These are phyloP conservation scores for Stereum hirsutum DNA, from an alignment of 1,284 basidiomycete genomes.

Conservation along the genomic window DNA sequence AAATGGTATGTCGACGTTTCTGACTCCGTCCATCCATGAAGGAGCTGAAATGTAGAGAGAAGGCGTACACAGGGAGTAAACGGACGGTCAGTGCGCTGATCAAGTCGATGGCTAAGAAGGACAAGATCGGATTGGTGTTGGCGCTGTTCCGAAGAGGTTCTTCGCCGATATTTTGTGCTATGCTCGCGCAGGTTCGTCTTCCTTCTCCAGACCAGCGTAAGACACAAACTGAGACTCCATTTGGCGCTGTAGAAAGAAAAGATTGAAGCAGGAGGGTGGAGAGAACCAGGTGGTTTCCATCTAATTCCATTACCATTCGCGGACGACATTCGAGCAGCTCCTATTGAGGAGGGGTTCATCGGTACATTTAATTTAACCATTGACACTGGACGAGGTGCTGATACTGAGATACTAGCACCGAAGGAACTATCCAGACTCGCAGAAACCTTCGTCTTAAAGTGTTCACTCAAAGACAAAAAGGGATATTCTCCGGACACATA, in stretches of 20 bases:
- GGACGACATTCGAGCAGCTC: slow-evolving; percentile 84
- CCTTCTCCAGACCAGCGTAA: neutral
- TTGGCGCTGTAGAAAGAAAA: slow-evolving; percentile 50
- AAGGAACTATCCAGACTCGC: slow-evolving; percentile 65
- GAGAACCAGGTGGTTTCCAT: slow-evolving; percentile 87
- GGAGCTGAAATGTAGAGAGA: slow-evolving; percentile 1
- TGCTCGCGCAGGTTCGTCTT: slow-evolving; percentile 74
- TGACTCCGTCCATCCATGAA: neutral
- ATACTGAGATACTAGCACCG: slow-evolving; percentile 40
- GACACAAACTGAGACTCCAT: too few species aligned
- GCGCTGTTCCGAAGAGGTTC: slow-evolving; percentile 67
- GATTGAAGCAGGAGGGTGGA: slow-evolving; percentile 65
- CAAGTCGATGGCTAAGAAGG: slow-evolving; percentile 73
- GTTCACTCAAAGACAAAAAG: slow-evolving; percentile 67
- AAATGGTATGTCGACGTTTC: slow-evolving; percentile 59
- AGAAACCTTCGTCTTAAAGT: slow-evolving; percentile 67
- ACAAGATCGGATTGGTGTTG: slow-evolving; percentile 76
- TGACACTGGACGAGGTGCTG: neutral
- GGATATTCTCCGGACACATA: slow-evolving; percentile 88
- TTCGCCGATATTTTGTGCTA: slow-evolving; percentile 74
- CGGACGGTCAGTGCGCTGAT: slow-evolving; percentile 87
- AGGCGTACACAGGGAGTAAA: slow-evolving; percentile 85
- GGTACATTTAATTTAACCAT: slow-evolving; percentile 27
- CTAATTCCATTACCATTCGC: slow-evolving; percentile 87
- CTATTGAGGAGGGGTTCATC: slow-evolving; percentile 45